Conservation (phyloP, 2,329 filamentous ascomycete genomes). For the Lasiodiplodia sp. region DNA sequence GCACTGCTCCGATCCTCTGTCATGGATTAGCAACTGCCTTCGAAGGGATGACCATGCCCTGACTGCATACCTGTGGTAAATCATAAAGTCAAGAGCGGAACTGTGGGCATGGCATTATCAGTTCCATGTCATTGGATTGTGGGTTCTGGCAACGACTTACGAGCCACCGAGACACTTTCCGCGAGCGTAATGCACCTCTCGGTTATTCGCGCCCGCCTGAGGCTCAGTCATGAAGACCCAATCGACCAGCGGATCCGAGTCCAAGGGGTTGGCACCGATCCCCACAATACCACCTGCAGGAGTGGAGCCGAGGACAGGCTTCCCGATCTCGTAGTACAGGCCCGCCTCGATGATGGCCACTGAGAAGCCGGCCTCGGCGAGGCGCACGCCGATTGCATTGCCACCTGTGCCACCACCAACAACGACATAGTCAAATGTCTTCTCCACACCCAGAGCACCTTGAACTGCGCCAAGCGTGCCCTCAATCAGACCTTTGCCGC, state of each 20-base stretch:
- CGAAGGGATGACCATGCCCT: neutral
- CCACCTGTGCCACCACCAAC: conserved; percentile 36
- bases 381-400: conserved; percentile 36
- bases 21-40: neutral
- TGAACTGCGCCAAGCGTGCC: conserved; percentile 11
- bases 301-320: conserved; percentile 37
- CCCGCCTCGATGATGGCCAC: conserved; percentile 47
- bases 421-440: conserved; percentile 27
- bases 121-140: neutral
- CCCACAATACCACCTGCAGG: conserved; percentile 38
- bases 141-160: conserved; percentile 16
- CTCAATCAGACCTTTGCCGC: conserved; percentile 20
- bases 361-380: conserved; percentile 32
- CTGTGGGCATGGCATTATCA: neutral
- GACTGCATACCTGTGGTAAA: neutral
- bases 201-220: conserved; percentile 32
- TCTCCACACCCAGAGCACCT: conserved; percentile 4
- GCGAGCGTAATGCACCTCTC: conserved; percentile 38
- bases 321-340: conserved; percentile 38
- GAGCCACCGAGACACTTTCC: conserved; percentile 34
- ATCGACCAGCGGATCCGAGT: conserved; percentile 40
- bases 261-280: conserved; percentile 33
- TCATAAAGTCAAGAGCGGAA: neutral
- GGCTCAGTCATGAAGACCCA: conserved; percentile 38
- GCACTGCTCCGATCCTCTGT: conserved; percentile 32